Evolutionary conservation across 2,329 filamentous ascomycete species (phyloP).

Genomic region (Aspergillus proliferans): DNA sequence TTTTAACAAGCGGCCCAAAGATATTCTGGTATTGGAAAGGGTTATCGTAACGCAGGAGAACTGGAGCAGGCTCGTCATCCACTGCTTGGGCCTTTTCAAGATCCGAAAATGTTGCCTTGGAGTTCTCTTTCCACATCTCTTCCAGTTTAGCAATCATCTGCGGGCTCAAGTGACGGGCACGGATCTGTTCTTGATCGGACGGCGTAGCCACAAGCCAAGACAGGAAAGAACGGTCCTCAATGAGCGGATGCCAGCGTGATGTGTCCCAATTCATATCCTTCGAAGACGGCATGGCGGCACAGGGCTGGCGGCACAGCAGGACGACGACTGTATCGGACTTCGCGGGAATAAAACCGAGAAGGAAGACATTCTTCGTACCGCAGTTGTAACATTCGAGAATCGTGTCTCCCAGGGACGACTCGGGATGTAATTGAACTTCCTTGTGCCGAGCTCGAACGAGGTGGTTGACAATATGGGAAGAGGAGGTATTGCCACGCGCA

Average conservation of each 20-base stretch:
- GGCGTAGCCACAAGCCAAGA: slow-evolving; percentile 87
- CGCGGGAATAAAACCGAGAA: slow-evolving; percentile 94
- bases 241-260: slow-evolving; percentile 93
- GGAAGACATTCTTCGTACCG: slow-evolving; percentile 97
- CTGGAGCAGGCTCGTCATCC: slow-evolving; percentile 90
- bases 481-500: slow-evolving; percentile 90
- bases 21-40: slow-evolving; percentile 99
- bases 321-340: slow-evolving; percentile 99
- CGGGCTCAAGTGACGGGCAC: slow-evolving; percentile 84
- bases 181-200: slow-evolving; percentile 90
- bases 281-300: slow-evolving; percentile 85
- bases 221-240: slow-evolving; percentile 92
- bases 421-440: slow-evolving; percentile 93
- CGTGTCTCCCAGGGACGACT: slow-evolving; percentile 88
- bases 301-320: slow-evolving; percentile 90
- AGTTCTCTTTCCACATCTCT: slow-evolving; percentile 97
- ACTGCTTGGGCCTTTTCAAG: slow-evolving; percentile 85
- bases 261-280: slow-evolving; percentile 99
- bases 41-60: slow-evolving; percentile 90
- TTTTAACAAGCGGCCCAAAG: slow-evolving; percentile 95
- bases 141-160: slow-evolving; percentile 95
- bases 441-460: slow-evolving; percentile 95
- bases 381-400: slow-evolving; percentile 99
- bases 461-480: slow-evolving; percentile 97
- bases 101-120: slow-evolving; percentile 79